Conservation (phyloP, 2,329 filamentous ascomycete species). For the Nothophaeocryptopus gaeumannii region DNA sequence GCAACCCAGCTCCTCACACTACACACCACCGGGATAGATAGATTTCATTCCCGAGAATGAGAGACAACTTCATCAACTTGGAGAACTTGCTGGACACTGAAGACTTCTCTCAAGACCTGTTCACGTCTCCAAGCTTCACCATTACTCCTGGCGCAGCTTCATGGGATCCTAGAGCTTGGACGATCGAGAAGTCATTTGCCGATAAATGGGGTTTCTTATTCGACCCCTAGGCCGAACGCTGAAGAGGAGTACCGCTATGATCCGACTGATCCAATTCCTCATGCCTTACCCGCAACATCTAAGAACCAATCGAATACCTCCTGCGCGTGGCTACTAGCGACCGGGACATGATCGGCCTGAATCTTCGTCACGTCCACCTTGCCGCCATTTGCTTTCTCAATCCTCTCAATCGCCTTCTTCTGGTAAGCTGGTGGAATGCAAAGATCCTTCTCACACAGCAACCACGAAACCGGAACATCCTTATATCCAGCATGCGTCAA, state of each 20-base stretch:
- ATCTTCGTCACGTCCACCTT: slow-evolving; percentile 4
- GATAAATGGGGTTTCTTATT: slow-evolving; percentile 3
- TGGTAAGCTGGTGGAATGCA: not conserved
- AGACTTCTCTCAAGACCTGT: slow-evolving; percentile 2
- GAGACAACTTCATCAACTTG: slow-evolving; percentile 5
- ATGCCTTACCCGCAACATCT: not conserved
- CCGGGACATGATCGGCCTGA: slow-evolving; percentile 2
- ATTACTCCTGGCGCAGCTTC: not conserved
- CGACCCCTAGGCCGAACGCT: too few species aligned
- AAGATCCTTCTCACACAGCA: slow-evolving; percentile 4
- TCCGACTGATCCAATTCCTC: too few species aligned
- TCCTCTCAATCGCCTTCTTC: slow-evolving; percentile 5
- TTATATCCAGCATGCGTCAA: slow-evolving; percentile 6
- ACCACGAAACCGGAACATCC: slow-evolving; percentile 4
- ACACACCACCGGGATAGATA: not conserved
- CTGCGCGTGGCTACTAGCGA: not conserved
- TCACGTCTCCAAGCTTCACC: not conserved
- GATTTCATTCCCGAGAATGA: slow-evolving; percentile 1
- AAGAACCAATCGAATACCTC: slow-evolving; percentile 2
- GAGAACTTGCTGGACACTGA: not conserved
- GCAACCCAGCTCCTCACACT: slow-evolving; percentile 1
- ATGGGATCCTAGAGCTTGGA: slow-evolving; percentile 1
- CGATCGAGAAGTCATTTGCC: not conserved
- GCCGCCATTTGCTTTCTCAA: slow-evolving; percentile 1
- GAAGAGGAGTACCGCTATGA: too few species aligned